A percentile compares a stretch with the other conserved stretches of the same genome.
These are phyloP conservation scores for Torrubiella hemipterigena DNA, from an alignment of 2,329 filamentous ascomycete species.

Conservation along the genomic window DNA sequence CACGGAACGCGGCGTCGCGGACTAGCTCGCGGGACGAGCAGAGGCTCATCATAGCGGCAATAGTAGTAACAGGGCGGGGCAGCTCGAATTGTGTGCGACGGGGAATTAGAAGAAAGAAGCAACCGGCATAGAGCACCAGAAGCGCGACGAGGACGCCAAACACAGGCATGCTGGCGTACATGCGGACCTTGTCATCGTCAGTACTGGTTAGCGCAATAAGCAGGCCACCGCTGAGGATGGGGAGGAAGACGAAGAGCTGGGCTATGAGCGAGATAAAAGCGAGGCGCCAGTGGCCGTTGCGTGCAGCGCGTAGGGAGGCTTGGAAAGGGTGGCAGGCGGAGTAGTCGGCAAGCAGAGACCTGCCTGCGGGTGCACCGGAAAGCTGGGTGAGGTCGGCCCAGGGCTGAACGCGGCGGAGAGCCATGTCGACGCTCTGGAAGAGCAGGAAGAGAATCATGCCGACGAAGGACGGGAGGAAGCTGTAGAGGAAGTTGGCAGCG, in stretches of 20 bases:
- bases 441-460: constrained; percentile 55
- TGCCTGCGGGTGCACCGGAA: constrained; percentile 48
- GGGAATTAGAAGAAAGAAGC: constrained; percentile 49
- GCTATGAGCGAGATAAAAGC: constrained; percentile 49
- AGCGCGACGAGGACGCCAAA: constrained; percentile 64
- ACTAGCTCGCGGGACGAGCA: constrained; percentile 61
- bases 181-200: constrained; percentile 36
- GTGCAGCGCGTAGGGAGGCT: constrained; percentile 41
- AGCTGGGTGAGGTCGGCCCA: constrained; percentile 50
- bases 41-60: constrained; percentile 70
- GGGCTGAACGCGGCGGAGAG: constrained; percentile 54
- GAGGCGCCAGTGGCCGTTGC: constrained; percentile 53
- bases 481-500: constrained; percentile 77
- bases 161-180: constrained; percentile 62
- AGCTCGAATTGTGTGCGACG: constrained; percentile 49
- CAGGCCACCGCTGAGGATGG: constrained; percentile 55
- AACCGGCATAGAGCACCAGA: constrained; percentile 56
- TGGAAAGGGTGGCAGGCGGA: constrained; percentile 52
- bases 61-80: constrained; percentile 59
- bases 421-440: constrained; percentile 55
- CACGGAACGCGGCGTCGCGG: constrained; percentile 60
- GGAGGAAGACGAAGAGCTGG: constrained; percentile 48
- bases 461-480: constrained; percentile 57
- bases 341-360: constrained; percentile 60
- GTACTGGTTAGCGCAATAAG: constrained; percentile 66